These are phyloP conservation scores for Ogataea methylovora DNA, from an alignment of 805 yeast genomes.

Conservation along the genomic window DNA sequence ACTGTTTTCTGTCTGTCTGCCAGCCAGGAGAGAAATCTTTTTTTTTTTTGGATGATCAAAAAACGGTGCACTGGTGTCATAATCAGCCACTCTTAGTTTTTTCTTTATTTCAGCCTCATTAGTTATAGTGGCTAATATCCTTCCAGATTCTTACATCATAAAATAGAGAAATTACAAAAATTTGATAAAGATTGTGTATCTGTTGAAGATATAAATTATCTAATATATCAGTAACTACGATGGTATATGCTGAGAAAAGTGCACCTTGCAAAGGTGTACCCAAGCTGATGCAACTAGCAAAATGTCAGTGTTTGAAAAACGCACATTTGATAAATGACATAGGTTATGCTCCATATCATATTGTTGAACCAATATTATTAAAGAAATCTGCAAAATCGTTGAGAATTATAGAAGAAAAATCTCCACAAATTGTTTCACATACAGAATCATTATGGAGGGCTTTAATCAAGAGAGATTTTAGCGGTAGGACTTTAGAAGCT, in stretches of 20 bases:
- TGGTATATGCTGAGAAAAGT: not conserved
- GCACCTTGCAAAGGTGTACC: constrained; percentile 9
- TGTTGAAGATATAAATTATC: too few relatives aligned
- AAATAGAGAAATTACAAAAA: too few relatives aligned
- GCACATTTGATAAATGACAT: constrained; percentile 25
- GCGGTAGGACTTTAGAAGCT: constrained; percentile 30
- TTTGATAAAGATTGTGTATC: too few relatives aligned
- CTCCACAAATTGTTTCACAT: constrained; percentile 33
- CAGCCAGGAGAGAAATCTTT: too few relatives aligned
- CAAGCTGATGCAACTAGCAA: constrained; percentile 19
- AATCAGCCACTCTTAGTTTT: too few relatives aligned
- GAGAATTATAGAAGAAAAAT: constrained; percentile 29
- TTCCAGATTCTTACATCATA: too few relatives aligned
- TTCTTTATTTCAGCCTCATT: too few relatives aligned
- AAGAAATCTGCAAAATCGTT: constrained; percentile 40
- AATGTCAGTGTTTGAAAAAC: constrained; percentile 22
- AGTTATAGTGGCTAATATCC: too few relatives aligned
- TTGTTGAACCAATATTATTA: constrained; percentile 37
- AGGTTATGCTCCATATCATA: constrained; percentile 32
- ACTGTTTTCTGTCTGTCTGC: too few relatives aligned
- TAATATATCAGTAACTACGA: too few relatives aligned
- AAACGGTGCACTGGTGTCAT: too few relatives aligned
- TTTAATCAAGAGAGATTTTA: constrained; percentile 40
- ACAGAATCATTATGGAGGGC: constrained; percentile 39
- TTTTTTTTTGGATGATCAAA: too few relatives aligned